phyloP scores from a whole-genome alignment of 768 basidiomycete species.

The Trametes villosa region DNA sequence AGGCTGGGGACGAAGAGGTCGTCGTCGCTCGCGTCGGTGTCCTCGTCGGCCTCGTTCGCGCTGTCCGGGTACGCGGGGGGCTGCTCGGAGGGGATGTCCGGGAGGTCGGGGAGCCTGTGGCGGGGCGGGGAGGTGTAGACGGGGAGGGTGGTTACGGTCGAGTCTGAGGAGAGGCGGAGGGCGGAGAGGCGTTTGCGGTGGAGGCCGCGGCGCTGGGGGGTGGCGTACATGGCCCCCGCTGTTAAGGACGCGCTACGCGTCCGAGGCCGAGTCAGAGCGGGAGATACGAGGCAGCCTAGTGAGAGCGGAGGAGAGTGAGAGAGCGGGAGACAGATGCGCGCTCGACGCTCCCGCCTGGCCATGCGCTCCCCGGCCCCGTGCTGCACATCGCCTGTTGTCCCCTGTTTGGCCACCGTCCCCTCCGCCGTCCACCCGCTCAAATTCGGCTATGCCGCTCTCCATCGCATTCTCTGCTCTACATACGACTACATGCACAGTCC shows the following conservation, averaged over 20 bases:
- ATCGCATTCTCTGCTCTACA: neutral
- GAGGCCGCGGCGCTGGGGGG: constrained; percentile 29
- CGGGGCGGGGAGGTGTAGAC: constrained; percentile 55
- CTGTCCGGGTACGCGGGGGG: constrained; percentile 81
- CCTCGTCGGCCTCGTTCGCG: constrained; percentile 76
- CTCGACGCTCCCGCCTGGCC: neutral
- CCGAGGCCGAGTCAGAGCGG: constrained; percentile 20
- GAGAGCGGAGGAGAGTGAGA: neutral
- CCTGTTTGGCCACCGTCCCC: constrained; percentile 12
- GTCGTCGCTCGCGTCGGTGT: constrained; percentile 52
- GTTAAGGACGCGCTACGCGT: constrained; percentile 17
- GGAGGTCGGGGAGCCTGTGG: constrained; percentile 27
- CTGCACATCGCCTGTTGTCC: constrained; percentile 9
- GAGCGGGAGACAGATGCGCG: neutral
- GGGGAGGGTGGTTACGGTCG: constrained; percentile 61
- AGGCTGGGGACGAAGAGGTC: constrained; percentile 34
- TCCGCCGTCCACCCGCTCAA: neutral
- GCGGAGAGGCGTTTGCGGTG: constrained; percentile 64
- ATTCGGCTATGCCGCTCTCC: neutral
- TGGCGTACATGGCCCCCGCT: constrained; percentile 12
- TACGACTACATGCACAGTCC: neutral
- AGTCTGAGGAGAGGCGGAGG: constrained; percentile 66
- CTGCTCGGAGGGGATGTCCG: constrained; percentile 50
- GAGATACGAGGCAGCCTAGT: neutral
- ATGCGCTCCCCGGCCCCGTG: neutral